A percentile compares a stretch with the other conserved stretches of the same genome.
Evolutionary conservation across 106 monocot species (phyloP).

Genomic region (Dioscorea zingiberensis): DNA sequence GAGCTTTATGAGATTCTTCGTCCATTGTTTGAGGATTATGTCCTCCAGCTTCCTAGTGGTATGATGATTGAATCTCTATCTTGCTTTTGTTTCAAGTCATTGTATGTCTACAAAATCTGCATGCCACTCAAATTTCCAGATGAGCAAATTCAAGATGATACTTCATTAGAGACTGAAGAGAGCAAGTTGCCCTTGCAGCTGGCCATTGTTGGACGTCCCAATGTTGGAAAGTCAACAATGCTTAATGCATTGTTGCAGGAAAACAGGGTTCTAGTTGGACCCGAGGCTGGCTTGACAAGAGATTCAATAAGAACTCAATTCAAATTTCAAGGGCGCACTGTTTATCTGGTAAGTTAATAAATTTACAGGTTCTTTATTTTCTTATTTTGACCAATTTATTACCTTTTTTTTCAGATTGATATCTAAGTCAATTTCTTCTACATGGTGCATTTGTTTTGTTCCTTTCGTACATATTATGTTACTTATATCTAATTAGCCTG

Average conservation of each 20-base stretch:
- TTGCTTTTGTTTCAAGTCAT: not conserved
- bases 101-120: not conserved
- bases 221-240: conserved; percentile 97
- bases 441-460: no score
- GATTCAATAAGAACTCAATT: conserved; percentile 93
- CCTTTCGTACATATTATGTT: no score
- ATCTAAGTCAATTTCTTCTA: no score
- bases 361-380: conserved; percentile 2
- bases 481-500: no score
- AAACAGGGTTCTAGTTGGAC: conserved; percentile 89
- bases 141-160: conserved; percentile 32
- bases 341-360: conserved; percentile 75
- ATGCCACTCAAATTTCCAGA: conserved; percentile 16
- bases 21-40: conserved; percentile 73
- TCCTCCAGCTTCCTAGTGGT: conserved; percentile 54
- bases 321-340: conserved; percentile 72
- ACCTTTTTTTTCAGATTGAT: no score
- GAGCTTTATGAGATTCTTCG: conserved; percentile 82
- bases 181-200: conserved; percentile 72
- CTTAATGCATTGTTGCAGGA: conserved; percentile 84
- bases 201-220: conserved; percentile 96
- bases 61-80: conserved; percentile 11
- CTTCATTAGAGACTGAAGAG: conserved; percentile 28
- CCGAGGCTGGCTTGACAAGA: conserved; percentile 93
- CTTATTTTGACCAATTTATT: not conserved